These are phyloP conservation scores for Bruguiera hainesii DNA, from an alignment of 441 rosid species.

Conservation along the genomic window DNA sequence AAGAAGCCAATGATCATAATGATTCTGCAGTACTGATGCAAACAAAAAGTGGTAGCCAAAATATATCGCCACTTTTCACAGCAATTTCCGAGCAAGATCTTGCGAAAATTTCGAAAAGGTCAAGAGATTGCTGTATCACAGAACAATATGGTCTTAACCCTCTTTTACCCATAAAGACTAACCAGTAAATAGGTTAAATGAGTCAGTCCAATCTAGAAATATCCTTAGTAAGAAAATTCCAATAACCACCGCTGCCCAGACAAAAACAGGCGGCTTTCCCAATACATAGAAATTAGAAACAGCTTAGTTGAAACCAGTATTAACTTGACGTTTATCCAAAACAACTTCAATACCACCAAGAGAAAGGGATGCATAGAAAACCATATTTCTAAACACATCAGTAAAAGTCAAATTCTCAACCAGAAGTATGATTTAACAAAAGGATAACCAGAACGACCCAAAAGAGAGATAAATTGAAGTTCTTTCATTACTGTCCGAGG, in stretches of 20 bases:
- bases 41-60: conserved; percentile 27
- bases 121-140: conserved; percentile 13
- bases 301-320: background rate
- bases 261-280: background rate
- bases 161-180: conserved; percentile 1
- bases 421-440: background rate
- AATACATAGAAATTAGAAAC: background rate
- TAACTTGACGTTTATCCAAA: background rate
- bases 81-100: conserved; percentile 13
- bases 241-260: conserved; percentile 6
- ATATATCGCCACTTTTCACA: background rate
- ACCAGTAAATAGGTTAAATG: conserved; percentile 11
- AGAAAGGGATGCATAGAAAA: background rate
- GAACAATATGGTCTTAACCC: conserved; percentile 21
- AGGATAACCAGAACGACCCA: background rate
- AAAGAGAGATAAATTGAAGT: background rate
- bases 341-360: background rate
- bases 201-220: conserved; percentile 14
- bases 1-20: conserved; percentile 4
- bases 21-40: conserved; percentile 14
- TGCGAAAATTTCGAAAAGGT: conserved; percentile 9
- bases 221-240: conserved; percentile 9
- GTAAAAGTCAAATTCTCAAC: background rate
- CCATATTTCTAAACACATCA: background rate
- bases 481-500: background rate